phyloP scores from a whole-genome alignment of 192 early-diverging fungal genomes.

The Oehlia diaphana region DNA sequence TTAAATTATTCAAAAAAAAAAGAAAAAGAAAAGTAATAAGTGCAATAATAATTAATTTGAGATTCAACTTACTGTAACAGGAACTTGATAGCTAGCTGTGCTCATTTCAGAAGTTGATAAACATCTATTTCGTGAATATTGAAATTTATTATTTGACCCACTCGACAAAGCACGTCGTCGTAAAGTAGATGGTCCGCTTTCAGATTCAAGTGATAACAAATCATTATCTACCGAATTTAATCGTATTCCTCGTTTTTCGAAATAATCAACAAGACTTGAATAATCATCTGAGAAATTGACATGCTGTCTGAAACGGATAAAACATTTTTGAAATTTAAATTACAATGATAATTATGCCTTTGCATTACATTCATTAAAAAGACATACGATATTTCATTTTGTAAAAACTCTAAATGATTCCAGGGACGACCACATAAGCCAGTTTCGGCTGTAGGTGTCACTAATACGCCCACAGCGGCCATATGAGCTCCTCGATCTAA shows the following conservation, averaged over 20 bases:
- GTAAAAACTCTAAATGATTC: constrained; percentile 47
- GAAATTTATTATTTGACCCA: neutral
- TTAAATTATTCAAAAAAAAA: neutral
- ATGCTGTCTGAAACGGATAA: neutral
- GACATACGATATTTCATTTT: constrained; percentile 39
- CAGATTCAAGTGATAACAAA: neutral
- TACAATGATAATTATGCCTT: neutral
- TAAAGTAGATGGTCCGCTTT: neutral
- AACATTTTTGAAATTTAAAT: neutral
- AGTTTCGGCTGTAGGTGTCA: constrained; percentile 41
- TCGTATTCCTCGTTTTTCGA: constrained; percentile 7
- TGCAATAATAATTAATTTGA: neutral
- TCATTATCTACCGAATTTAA: neutral
- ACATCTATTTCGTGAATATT: neutral
- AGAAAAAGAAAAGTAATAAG: neutral
- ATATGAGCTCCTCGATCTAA: constrained; percentile 55
- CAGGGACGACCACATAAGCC: constrained; percentile 50
- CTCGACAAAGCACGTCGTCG: neutral
- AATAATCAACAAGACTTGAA: constrained; percentile 26
- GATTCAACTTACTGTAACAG: neutral
- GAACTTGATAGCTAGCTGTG: neutral
- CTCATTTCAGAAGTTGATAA: constrained; percentile 15
- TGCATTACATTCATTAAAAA: neutral
- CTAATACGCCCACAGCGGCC: constrained; percentile 51
- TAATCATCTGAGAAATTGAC: constrained; percentile 20